These are phyloP conservation scores for Postia placenta DNA, from an alignment of 768 basidiomycete genomes.

Conservation along the genomic window DNA sequence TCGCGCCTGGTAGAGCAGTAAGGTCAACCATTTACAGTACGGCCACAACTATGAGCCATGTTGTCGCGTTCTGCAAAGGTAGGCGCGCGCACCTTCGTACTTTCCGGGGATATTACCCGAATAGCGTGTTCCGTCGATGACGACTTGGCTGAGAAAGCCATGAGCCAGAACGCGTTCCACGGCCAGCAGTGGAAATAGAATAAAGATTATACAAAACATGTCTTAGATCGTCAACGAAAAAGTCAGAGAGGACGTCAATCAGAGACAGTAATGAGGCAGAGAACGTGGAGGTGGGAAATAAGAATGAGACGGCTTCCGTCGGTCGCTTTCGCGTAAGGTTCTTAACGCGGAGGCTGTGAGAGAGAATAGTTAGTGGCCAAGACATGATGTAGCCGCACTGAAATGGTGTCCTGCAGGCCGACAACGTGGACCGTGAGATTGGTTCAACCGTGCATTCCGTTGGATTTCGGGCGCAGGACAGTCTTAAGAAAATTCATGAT, in stretches of 20 bases:
- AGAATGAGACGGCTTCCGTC: neutral
- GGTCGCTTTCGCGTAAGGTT: neutral
- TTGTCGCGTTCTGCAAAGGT: neutral
- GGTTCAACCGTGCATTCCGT: no score
- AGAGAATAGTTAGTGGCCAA: neutral
- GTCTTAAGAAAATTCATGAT: no score
- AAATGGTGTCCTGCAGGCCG: neutral
- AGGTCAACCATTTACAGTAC: neutral
- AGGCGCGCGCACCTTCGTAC: constrained; percentile 17
- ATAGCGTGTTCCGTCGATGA: constrained; percentile 39
- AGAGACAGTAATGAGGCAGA: neutral
- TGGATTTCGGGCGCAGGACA: no score
- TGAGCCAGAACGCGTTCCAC: constrained; percentile 31
- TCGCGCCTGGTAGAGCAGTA: constrained; percentile 24
- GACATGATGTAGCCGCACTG: neutral
- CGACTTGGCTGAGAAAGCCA: constrained; percentile 36
- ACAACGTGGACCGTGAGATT: neutral
- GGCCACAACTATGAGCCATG: neutral
- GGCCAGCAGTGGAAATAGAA: constrained; percentile 12
- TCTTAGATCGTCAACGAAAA: neutral
- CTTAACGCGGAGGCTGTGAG: neutral
- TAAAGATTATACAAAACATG: neutral
- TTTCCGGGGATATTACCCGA: constrained; percentile 37
- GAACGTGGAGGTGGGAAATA: neutral
- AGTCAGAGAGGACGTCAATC: neutral